These are phyloP conservation scores for Clarireedia homoeocarpa DNA, from an alignment of 2,329 filamentous ascomycete genomes.

Conservation along the genomic window DNA sequence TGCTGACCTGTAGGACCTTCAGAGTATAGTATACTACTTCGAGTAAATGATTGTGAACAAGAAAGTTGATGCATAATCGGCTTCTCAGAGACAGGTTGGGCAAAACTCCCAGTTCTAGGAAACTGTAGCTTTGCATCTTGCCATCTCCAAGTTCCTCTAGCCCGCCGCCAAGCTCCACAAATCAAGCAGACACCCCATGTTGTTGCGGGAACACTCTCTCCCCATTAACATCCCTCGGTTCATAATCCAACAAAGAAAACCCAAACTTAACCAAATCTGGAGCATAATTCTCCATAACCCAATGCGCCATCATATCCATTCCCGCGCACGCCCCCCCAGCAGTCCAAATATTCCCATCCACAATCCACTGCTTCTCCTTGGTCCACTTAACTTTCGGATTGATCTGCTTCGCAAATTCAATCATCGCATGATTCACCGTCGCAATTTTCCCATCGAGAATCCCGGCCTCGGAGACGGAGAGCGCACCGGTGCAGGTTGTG, in stretches of 20 bases:
- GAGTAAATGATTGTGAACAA: too few relatives aligned
- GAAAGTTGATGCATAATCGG: too few relatives aligned
- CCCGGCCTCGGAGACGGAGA: slow-evolving; percentile 29
- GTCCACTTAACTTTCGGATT: slow-evolving; percentile 38
- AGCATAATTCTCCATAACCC: slow-evolving; percentile 21
- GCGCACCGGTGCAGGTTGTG: slow-evolving; percentile 33
- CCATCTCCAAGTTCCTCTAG: too few relatives aligned
- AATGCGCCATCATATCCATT: slow-evolving; percentile 30
- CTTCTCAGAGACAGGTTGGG: too few relatives aligned
- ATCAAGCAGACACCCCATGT: slow-evolving; percentile 1
- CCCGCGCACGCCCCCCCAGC: slow-evolving; percentile 37
- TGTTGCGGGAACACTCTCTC: slow-evolving; percentile 17
- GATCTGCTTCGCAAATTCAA: slow-evolving; percentile 25
- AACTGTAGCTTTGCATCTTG: too few relatives aligned
- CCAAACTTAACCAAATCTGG: slow-evolving; percentile 15
- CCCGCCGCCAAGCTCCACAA: too few relatives aligned
- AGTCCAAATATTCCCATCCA: slow-evolving; percentile 41
- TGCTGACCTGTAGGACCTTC: too few relatives aligned
- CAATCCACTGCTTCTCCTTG: slow-evolving; percentile 35
- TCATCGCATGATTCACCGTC: slow-evolving; percentile 34
- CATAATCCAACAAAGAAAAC: slow-evolving; percentile 18
- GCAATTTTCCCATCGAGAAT: slow-evolving; percentile 36
- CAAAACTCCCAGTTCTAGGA: too few relatives aligned
- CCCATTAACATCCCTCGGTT: slow-evolving; percentile 29
- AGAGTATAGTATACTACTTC: too few relatives aligned